These are phyloP conservation scores for Puya raimondii DNA, from an alignment of 176 grass and related monocot species.

Conservation along the genomic window DNA sequence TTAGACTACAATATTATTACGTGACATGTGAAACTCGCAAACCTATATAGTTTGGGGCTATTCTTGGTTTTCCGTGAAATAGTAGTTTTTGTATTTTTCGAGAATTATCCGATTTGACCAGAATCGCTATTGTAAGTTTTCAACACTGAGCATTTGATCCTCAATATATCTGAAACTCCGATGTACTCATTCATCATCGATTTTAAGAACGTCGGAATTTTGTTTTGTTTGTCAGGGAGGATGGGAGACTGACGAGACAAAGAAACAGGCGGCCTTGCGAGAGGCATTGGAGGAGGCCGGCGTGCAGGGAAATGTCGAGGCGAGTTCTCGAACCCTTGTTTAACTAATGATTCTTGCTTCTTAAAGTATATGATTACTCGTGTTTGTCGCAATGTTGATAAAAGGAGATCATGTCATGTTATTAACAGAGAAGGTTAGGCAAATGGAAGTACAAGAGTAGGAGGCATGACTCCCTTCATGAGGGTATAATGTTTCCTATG, in stretches of 20 bases:
- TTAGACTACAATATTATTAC: neutral
- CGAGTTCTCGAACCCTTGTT: neutral
- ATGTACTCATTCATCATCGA: too few relatives aligned
- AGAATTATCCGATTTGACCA: too few relatives aligned
- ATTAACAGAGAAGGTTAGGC: conserved; percentile 30
- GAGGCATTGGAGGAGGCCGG: conserved; percentile 49
- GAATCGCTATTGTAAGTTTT: too few relatives aligned
- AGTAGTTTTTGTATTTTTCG: too few relatives aligned
- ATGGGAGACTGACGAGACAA: conserved; percentile 46
- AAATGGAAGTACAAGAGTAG: conserved; percentile 48
- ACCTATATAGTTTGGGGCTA: neutral
- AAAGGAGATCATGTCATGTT: neutral
- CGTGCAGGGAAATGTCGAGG: conserved; percentile 43
- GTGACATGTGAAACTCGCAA: neutral
- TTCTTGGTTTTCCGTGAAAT: too few relatives aligned
- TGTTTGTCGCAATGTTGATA: neutral
- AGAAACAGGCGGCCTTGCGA: conserved; percentile 32
- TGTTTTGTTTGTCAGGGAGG: conserved; percentile 26
- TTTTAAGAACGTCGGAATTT: neutral
- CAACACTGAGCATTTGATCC: too few relatives aligned
- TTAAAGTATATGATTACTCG: neutral
- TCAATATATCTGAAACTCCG: too few relatives aligned
- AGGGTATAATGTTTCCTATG: conserved; percentile 40
- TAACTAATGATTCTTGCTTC: neutral
- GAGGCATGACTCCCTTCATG: conserved; percentile 25